Percentiles rank a stretch among this genome's conserved stretches.
phyloP scores from a whole-genome alignment of 2,329 filamentous ascomycete species.

The Alternaria metachromatica region DNA sequence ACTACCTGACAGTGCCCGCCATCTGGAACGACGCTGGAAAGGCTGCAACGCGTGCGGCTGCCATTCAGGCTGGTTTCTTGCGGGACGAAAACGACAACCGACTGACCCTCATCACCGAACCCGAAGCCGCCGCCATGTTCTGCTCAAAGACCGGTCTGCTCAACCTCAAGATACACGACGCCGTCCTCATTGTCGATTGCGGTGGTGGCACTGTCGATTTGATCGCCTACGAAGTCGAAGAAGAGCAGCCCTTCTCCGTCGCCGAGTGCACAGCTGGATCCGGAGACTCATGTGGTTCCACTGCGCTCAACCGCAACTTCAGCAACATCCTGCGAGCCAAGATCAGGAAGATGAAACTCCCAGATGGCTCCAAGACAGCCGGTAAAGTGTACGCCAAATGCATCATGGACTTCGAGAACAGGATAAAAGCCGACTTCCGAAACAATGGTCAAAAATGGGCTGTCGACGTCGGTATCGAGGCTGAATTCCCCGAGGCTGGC shows the following conservation, averaged over 20 bases:
- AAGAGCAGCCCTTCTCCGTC: conserved; percentile 95
- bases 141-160: conserved; percentile 96
- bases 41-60: conserved; percentile 91
- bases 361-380: conserved; percentile 95
- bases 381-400: conserved; percentile 98
- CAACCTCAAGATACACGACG: conserved; percentile 97
- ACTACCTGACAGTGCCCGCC: conserved; percentile 97
- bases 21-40: conserved; percentile 99
- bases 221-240: conserved; percentile 98
- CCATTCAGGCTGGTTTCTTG: conserved; percentile 95
- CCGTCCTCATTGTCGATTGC: conserved; percentile 97
- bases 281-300: conserved; percentile 97
- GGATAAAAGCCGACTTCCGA: conserved; percentile 99
- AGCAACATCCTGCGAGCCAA: conserved; percentile 97
- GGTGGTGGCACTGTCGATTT: conserved; percentile 98
- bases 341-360: conserved; percentile 98
- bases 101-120: conserved; percentile 91
- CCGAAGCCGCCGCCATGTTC: conserved; percentile 95
- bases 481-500: conserved; percentile 94
- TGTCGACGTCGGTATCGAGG: conserved; percentile 97
- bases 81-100: conserved; percentile 98
- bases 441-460: conserved; percentile 99
- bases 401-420: conserved; percentile 99
- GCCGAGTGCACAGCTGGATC: conserved; percentile 97
- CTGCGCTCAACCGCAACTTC: conserved; percentile 95